Evolutionary conservation across 306 rosid genomes (phyloP), one percentile per base, ranked within the genome.

Genomic region (Trifolium subterraneum): DNA sequence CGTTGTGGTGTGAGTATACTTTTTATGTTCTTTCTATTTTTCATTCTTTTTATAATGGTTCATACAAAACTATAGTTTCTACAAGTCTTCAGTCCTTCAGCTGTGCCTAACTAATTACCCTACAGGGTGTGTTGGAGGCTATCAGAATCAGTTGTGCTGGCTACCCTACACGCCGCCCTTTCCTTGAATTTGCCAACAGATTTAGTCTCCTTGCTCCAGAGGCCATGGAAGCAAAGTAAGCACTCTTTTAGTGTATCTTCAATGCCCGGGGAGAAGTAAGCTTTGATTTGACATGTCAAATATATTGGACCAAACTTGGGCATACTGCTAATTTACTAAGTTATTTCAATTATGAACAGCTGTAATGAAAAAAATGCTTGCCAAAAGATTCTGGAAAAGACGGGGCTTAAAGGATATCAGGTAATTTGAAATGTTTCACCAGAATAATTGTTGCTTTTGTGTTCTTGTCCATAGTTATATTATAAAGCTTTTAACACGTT

Each of bases 141-240:
- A 95, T 95, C 80, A 86, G 98, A 86, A 95, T 95, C 82, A 92
- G 98, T 77, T 92, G 98, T 77, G 98, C 99, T 69, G 99, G 98
- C 77, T 95, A 92, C 79, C 99, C 98, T 81, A 95, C 99, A 74
- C 93, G 99, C 39, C 90, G 89, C 27, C 84, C 92, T 31, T 95
- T 95, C 81, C 87, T 87, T 77, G 99, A 95, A 81, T 95, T 95
- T 81, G 80, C 80, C 20, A 89, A 92, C 74, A 85, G 99, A 78
- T 90, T 95, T 80, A 97, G 96, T 72, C 82, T 95, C 60, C 92
- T 95, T 78, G 93, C 96, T 68, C 81, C 95, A 7, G 98, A 92
- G 81, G 83, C 56, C 75, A 64, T 82, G 76, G 92, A 85, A 41
- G 83, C 88, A 84, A 87, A 87, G 99, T 92, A 85, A 86, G 98